Evolutionary conservation across 352 stramenopile species (phyloP), one percentile per base, ranked within the genome.

Genomic region (Phytophthora sp.): DNA sequence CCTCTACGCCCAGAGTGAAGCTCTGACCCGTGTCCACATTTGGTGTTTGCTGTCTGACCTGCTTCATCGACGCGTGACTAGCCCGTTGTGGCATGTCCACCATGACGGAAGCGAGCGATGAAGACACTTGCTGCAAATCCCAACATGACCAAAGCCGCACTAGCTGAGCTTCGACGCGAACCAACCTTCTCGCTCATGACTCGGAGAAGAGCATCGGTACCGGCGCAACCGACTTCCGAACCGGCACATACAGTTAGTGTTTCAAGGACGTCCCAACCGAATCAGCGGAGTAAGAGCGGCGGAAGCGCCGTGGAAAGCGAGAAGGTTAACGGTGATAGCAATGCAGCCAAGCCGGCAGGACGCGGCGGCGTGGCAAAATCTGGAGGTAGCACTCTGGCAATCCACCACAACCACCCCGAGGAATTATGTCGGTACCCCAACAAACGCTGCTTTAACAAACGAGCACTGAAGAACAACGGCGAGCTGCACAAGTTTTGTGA

Each of bases 401-500:
- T 73, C 2, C 38, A 69, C 23, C 52, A 63, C 13, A 69, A 65
- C 21, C 69, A 76, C 44, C 69, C 69, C 27, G 62, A 64, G 16
- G 52, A 78, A 24, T 50, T 72, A 21, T 91, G 82, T 55, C 69
- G 80, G 26, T 91, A 91, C 62, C 80, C 76, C 44, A 88, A 84
- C 74, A 86, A 84, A 62, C 69, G 66, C n/a, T 91, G 83, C 73
- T 76, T 76, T 51, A 83, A 75, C 47, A 63, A 69, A 18, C 75
- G 83, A 20, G 83, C 69, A n/a, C 55, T 90, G 39, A 92, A 90
- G 66, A 80, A 83, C 36, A 83, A 89, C 51, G 83, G 83, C 9
- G 74, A 84, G 31, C 63, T 89, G 15, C 83, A 91, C 70, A 85
- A 80, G 38, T 84, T 91, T 52, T 91, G 83, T 49, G 78, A 89